Percentiles rank a stretch among this genome's conserved stretches.
Evolutionary conservation across 176 grass and related monocot species (phyloP).

Genomic region (Cocos nucifera): DNA sequence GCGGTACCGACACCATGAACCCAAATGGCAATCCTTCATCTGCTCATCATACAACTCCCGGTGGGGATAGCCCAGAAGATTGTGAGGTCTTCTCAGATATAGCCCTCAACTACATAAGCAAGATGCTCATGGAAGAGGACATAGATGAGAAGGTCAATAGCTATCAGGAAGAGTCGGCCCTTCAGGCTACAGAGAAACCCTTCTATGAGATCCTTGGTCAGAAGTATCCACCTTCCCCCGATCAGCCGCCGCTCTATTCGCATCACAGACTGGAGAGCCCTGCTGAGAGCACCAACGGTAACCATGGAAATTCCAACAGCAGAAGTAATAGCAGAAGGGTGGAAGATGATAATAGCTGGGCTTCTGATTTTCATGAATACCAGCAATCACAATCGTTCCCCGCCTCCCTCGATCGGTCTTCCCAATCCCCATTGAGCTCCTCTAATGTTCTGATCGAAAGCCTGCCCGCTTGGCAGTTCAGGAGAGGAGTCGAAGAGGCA

Average conservation of each 20-base stretch:
- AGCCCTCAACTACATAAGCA: conserved; percentile 2
- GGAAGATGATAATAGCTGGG: conserved; percentile 22
- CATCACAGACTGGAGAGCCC: not conserved
- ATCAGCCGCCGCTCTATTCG: not conserved
- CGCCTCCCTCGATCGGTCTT: conserved; percentile 18
- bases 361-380: not conserved
- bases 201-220: conserved; percentile 7
- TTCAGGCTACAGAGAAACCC: conserved; percentile 7
- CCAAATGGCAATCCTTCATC: not conserved
- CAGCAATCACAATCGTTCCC: conserved; percentile 5
- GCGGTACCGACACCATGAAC: not conserved
- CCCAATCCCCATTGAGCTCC: conserved; percentile 22
- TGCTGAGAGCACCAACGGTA: conserved; percentile 18
- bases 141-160: conserved; percentile 4
- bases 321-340: conserved; percentile 11
- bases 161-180: conserved; percentile 7
- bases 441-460: conserved; percentile 57
- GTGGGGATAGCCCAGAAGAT: conserved; percentile 30
- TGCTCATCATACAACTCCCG: conserved; percentile 17
- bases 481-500: conserved; percentile 71
- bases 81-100: conserved; percentile 4
- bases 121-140: conserved; percentile 11
- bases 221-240: not conserved
- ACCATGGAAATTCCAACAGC: conserved; percentile 17
- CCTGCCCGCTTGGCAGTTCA: conserved; percentile 84